Base-by-base conservation (phyloP, 2,329 filamentous ascomycete genomes). In the Orbilia brochopaga region DNA sequence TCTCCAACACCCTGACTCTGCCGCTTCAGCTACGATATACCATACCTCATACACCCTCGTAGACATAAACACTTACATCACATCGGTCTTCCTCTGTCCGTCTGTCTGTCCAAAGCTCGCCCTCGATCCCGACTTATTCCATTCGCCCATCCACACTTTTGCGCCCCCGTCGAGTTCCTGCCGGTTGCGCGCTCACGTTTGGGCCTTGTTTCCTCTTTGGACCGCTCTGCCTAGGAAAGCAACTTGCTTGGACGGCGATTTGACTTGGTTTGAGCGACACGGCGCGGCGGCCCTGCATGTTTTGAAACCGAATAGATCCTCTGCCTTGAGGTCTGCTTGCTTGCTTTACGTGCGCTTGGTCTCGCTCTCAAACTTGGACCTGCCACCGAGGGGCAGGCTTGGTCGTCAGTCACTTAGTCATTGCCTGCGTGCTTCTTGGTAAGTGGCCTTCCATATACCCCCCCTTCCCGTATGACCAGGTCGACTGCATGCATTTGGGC, bases 251-350 rank as follows among this genome's bases (percentile, higher is more conserved):
- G 44, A 48, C 44, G 44, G 44, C 35, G 23, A 56, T 46, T 54
- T 44, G 54, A 50, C 58, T 59, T 59, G 62, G 62, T 55, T 54
- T 59, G 54, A 42, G 59, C 59, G 59, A 63, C 59, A 52, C 59
- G 48, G 55, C 63, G 62, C 37, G 63, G 30, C 50, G 42, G 65
- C 58, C 65, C 66, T 70, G 66, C 66, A 70, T 70, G 54, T 46
- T 64, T 60, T 70, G 66, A 70, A 70, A 70, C 66, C 35, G 53
- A 54, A 11, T 23, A 24, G 17, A 48, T 23, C 2, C 32, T 24
- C 35, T 57, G 17, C 13, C 17, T 19, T 15, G 10, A 24, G 17
- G 15, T 23, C 30, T 32, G 19, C 13, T 10, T 58, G 44, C 40
- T 58, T 42, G 10, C 32, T 32, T 23, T 54, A 15, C 32, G 27